Conservation (phyloP, 2,329 filamentous ascomycete genomes). For the Lachnellula cervina region DNA sequence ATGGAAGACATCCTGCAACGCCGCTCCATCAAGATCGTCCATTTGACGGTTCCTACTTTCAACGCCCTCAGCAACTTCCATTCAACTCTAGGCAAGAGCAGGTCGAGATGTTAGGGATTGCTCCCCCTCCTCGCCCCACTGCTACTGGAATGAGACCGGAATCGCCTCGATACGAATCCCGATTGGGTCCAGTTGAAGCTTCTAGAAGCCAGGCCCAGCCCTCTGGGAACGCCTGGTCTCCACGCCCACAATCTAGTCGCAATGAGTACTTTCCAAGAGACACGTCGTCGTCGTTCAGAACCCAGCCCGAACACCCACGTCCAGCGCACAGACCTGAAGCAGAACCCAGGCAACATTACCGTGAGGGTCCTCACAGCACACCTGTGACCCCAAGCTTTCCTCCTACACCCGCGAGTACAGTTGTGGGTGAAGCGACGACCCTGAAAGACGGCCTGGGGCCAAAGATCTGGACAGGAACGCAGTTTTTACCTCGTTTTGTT, state of each 20-base stretch:
- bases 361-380: slow-evolving; percentile 17
- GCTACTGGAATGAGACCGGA: slow-evolving; percentile 18
- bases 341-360: slow-evolving; percentile 22
- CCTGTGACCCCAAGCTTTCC: slow-evolving; percentile 21
- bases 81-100: slow-evolving; percentile 22
- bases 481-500: slow-evolving; percentile 63
- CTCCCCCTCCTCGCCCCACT: slow-evolving; percentile 20
- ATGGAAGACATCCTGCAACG: slow-evolving; percentile 24
- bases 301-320: slow-evolving; percentile 19
- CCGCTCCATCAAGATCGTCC: slow-evolving; percentile 23
- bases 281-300: slow-evolving; percentile 28
- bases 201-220: slow-evolving; percentile 15
- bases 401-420: slow-evolving; percentile 22
- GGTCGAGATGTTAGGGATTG: slow-evolving; percentile 23
- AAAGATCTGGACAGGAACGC: slow-evolving; percentile 65
- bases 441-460: slow-evolving; percentile 58
- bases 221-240: slow-evolving; percentile 26
- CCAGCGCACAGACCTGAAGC: slow-evolving; percentile 19
- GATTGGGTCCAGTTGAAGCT: slow-evolving; percentile 14
- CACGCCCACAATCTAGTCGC: slow-evolving; percentile 22
- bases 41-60: slow-evolving; percentile 26
- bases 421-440: slow-evolving; percentile 24
- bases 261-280: slow-evolving; percentile 27
- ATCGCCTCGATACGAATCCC: slow-evolving; percentile 28
- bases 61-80: slow-evolving; percentile 21